Conservation (phyloP, 148 eudicot species). For the Nyssa sinensis region DNA sequence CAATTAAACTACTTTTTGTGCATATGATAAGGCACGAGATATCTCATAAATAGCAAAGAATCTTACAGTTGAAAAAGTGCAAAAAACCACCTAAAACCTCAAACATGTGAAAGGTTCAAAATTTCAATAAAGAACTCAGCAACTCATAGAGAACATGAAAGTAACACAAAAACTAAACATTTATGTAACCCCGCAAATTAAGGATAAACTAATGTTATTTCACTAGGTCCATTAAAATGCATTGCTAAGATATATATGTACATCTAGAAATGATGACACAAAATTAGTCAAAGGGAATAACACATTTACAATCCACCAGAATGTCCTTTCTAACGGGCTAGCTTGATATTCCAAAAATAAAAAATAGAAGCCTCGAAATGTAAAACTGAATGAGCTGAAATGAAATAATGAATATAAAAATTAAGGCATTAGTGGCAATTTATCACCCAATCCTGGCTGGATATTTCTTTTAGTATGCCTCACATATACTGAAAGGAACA, state of each 20-base stretch:
- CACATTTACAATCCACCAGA: no score
- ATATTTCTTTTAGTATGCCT: slow-evolving; percentile 85
- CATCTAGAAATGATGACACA: no score
- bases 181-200: not conserved
- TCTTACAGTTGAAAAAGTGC: no score
- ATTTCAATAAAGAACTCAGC: not conserved
- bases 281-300: no score
- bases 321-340: not conserved
- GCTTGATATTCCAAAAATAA: not conserved
- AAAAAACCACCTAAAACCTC: no score
- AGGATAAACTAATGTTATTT: not conserved
- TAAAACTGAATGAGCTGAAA: not conserved
- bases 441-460: slow-evolving; percentile 75
- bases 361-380: not conserved
- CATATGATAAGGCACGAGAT: no score
- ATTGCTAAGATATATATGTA: not conserved
- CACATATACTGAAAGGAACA: slow-evolving; percentile 69
- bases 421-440: slow-evolving; percentile 9
- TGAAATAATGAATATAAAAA: not conserved
- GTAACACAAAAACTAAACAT: not conserved
- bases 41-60: no score
- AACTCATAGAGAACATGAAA: no score
- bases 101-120: not conserved
- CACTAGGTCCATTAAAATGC: not conserved
- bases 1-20: no score